Evolutionary conservation across 371 early-diverging fungal species (phyloP).

Genomic region (Rhizopus microsporus): DNA sequence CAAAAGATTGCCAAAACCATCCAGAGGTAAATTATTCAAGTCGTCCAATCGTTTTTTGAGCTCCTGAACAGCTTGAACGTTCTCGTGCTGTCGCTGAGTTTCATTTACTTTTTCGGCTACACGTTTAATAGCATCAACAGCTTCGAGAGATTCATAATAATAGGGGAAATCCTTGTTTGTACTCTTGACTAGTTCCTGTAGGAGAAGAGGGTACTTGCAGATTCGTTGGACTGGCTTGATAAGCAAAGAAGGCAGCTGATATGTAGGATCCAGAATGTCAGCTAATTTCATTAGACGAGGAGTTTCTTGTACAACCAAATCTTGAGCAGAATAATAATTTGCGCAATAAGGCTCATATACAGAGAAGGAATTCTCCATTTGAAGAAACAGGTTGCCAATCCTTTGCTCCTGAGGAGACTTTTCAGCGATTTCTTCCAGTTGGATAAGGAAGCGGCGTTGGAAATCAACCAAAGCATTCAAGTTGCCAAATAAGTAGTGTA

Average conservation of each 20-base stretch:
- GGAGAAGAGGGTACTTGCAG: slow-evolving; percentile 93
- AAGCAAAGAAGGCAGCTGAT: slow-evolving; percentile 86
- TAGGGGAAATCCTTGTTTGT: slow-evolving; percentile 70
- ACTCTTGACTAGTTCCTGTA: slow-evolving; percentile 83
- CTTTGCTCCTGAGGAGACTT: slow-evolving; percentile 79
- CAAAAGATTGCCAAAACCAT: slow-evolving; percentile 79
- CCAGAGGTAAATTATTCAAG: slow-evolving; percentile 25
- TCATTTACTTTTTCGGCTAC: slow-evolving; percentile 93
- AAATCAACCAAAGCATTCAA: slow-evolving; percentile 92
- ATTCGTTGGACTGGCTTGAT: slow-evolving; percentile 98
- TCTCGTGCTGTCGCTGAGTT: slow-evolving; percentile 86
- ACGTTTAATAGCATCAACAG: slow-evolving; percentile 79
- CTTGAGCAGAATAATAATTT: slow-evolving; percentile 84
- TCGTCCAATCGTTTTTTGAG: slow-evolving; percentile 69
- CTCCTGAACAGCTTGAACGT: slow-evolving; percentile 73
- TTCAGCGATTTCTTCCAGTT: slow-evolving; percentile 84
- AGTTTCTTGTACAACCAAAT: slow-evolving; percentile 53
- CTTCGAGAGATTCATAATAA: slow-evolving; percentile 76
- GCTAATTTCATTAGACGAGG: slow-evolving; percentile 58
- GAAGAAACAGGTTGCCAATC: slow-evolving; percentile 79
- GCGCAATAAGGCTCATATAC: slow-evolving; percentile 95
- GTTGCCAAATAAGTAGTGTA: slow-evolving; percentile 89
- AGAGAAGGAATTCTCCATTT: slow-evolving; percentile 85
- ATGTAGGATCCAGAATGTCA: slow-evolving; percentile 80
- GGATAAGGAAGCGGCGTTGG: slow-evolving; percentile 91